phyloP scores from a whole-genome alignment of 179 eudicot species.

The Camellia oleifera region DNA sequence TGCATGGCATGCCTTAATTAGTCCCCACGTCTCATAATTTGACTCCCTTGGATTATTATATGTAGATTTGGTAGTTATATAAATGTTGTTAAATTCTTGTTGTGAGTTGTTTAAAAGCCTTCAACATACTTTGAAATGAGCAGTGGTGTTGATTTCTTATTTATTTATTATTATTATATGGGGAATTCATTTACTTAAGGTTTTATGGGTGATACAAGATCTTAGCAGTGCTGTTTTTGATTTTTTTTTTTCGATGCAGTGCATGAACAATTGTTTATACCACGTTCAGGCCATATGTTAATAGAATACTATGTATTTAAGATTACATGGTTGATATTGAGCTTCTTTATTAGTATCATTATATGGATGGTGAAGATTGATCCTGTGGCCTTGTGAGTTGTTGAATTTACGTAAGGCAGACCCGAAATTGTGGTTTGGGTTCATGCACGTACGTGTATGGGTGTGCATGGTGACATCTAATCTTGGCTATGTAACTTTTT shows the following conservation, averaged over 20 bases:
- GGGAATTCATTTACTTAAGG: conserved; percentile 2
- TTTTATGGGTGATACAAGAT: background rate
- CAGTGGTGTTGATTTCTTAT: background rate
- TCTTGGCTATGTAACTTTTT: background rate
- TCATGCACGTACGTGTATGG: conserved; percentile 5
- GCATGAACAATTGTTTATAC: background rate
- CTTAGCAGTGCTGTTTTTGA: background rate
- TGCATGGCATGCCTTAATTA: conserved; percentile 11
- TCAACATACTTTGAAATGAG: conserved; percentile 23
- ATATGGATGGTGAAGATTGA: background rate
- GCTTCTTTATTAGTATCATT: background rate
- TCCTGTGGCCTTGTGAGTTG: background rate
- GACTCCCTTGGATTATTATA: background rate
- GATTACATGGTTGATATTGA: background rate
- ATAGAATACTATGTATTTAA: background rate
- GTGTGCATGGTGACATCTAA: conserved; percentile 1
- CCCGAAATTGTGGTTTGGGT: background rate
- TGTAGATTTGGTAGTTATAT: conserved; percentile 11
- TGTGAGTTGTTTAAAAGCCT: conserved; percentile 14
- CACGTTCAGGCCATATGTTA: background rate
- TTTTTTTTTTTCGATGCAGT: too few relatives aligned
- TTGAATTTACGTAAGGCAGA: conserved; percentile 9
- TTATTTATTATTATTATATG: background rate
- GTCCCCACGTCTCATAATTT: conserved; percentile 16
- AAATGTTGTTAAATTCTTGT: conserved; percentile 22